Base-by-base conservation (phyloP, 805 yeast species). In the Teunomyces stri region DNA sequence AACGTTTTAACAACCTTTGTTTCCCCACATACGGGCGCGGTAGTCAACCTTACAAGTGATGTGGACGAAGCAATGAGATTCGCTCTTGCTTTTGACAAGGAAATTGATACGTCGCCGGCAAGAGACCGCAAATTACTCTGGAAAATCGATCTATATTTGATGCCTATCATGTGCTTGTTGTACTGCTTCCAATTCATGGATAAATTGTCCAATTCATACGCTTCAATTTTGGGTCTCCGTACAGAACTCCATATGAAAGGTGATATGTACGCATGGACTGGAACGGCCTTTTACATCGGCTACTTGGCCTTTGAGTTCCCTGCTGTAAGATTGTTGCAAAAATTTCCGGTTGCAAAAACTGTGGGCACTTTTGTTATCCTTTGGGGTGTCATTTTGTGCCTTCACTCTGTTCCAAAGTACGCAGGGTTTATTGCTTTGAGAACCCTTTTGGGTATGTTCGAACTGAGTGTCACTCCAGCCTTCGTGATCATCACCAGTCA, bases 161-260 rank as follows among this genome's bases (percentile, higher is more conserved):
- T 79, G 55, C 82, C 87, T 1, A 48, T 81, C 44, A 66, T 82
- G 64, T 74, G 77, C 51, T 47, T 74, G 20, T 55, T 79, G 21
- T 78, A 79, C 61, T 70, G 78, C 11, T 60, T 75, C 16, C 86
- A 81, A 61, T 78, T 70, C 52, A 78, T 83, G 82, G 89, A 83
- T 63, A 83, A 83, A 58, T 64, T 68, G 16, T 66, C 85, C 3
- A 74, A 70, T 42, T 68, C 79, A 18, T 75, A 73, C 40, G 80
- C 84, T 1, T 73, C 83, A 5, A 74, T 81, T 33, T 69, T 76
- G 75, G 85, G 81, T 40, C 63, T 76, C 42, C 63, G 68, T 51
- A 60, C 55, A 6, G 83, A 72, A 48, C 61, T 72, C 52, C 64
- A 66, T 48, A 79, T 80, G 80, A 51, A 53, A 46, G 79, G 75